These are phyloP conservation scores for Chrysoporthe cubensis DNA, from an alignment of 2,329 filamentous ascomycete genomes.

Conservation along the genomic window DNA sequence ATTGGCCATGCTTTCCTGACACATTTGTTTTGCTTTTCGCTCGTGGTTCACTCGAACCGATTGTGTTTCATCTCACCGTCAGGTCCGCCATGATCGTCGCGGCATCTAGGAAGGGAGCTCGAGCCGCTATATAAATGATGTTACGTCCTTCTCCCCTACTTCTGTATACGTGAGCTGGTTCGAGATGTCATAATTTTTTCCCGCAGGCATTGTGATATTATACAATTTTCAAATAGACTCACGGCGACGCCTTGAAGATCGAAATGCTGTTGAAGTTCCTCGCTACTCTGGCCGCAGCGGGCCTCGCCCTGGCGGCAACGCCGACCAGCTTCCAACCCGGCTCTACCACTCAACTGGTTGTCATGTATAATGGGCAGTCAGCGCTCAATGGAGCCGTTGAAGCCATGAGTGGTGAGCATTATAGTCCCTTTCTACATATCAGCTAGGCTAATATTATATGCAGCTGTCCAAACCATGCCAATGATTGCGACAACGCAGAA, in stretches of 20 bases:
- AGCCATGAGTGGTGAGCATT: slow-evolving; percentile 40
- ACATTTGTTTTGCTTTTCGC: background rate
- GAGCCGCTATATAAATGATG: background rate
- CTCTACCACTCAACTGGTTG: slow-evolving; percentile 43
- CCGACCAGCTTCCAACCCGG: slow-evolving; percentile 47
- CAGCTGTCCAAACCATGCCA: slow-evolving; percentile 42
- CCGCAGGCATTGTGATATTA: background rate
- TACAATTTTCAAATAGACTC: background rate
- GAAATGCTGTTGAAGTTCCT: slow-evolving; percentile 41
- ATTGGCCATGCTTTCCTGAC: background rate
- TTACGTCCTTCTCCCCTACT: background rate
- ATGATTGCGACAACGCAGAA: slow-evolving; percentile 41
- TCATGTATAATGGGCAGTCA: slow-evolving; percentile 43
- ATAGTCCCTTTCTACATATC: background rate
- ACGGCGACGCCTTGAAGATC: background rate
- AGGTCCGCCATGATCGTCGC: background rate
- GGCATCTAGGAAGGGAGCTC: background rate
- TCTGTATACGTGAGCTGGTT: background rate
- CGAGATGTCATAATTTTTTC: background rate
- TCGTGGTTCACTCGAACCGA: background rate
- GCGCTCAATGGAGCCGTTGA: slow-evolving; percentile 45
- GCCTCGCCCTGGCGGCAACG: slow-evolving; percentile 43
- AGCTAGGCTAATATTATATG: slow-evolving; percentile 4
- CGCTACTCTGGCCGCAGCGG: slow-evolving; percentile 38
- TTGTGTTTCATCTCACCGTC: slow-evolving; percentile 7